phyloP scores from a whole-genome alignment of 2,329 filamentous ascomycete species.

The Cadophora sp. region DNA sequence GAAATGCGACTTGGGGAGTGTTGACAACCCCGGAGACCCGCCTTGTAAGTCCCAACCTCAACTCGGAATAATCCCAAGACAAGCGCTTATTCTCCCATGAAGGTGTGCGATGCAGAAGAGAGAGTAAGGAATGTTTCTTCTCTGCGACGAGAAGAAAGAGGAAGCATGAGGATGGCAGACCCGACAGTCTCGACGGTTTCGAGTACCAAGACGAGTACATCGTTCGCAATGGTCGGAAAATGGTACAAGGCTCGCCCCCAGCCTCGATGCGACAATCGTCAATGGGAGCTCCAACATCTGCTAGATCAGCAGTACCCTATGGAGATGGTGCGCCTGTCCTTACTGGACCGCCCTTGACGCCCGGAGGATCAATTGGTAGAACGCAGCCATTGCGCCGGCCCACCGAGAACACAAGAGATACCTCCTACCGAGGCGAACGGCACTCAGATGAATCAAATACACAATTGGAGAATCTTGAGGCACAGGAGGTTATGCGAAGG shows the following conservation, averaged over 20 bases:
- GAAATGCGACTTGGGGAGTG: constrained; percentile 68
- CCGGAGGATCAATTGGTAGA: constrained; percentile 70
- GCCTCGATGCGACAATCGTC: constrained; percentile 38
- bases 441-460: constrained; percentile 61
- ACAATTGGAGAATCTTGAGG: constrained; percentile 69
- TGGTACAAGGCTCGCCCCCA: constrained; percentile 54
- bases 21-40: constrained; percentile 93
- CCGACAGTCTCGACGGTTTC: constrained; percentile 53
- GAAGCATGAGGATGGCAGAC: constrained; percentile 67
- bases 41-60: constrained; percentile 62
- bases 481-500: constrained; percentile 67
- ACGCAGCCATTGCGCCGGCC: constrained; percentile 71
- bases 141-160: constrained; percentile 92
- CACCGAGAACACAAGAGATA: constrained; percentile 46
- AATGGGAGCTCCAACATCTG: constrained; percentile 44
- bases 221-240: constrained; percentile 75
- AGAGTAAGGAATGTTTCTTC: constrained; percentile 97
- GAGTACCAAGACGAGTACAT: constrained; percentile 65
- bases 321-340: constrained; percentile 37
- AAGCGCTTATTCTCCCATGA: background rate
- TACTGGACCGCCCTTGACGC: constrained; percentile 59
- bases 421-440: constrained; percentile 45
- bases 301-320: constrained; percentile 46
- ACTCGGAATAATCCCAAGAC: background rate
- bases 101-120: constrained; percentile 82